Percentiles rank a stretch among this genome's conserved stretches.
phyloP scores from a whole-genome alignment of 23 red algal genomes.

The Gracilariopsis chorda region DNA sequence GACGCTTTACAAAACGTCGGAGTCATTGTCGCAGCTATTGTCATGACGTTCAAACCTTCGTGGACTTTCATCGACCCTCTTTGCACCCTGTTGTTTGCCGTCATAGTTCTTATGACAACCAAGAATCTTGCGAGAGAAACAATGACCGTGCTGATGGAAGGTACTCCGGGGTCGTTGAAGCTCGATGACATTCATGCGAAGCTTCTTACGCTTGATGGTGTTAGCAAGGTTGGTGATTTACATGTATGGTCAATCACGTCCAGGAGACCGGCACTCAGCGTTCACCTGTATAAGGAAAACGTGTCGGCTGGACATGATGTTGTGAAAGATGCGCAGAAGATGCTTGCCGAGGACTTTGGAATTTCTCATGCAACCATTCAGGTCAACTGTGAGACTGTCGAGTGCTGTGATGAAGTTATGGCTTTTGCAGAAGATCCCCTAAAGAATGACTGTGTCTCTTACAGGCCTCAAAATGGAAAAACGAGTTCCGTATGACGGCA shows the following conservation, averaged over 20 bases:
- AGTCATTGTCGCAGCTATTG: slow-evolving; percentile 78
- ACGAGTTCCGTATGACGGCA: background rate
- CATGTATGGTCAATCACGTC: slow-evolving; percentile 92
- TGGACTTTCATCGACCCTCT: slow-evolving; percentile 83
- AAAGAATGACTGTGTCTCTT: slow-evolving; percentile 32
- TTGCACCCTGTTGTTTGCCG: slow-evolving; percentile 87
- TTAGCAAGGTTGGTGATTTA: slow-evolving; percentile 84
- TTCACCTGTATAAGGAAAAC: slow-evolving; percentile 46
- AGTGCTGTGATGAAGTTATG: slow-evolving; percentile 65
- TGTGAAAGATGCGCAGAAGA: slow-evolving; percentile 64
- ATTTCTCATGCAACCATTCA: slow-evolving; percentile 92
- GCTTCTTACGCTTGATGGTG: slow-evolving; percentile 66
- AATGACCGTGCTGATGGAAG: slow-evolving; percentile 93
- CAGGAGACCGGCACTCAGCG: slow-evolving; percentile 72
- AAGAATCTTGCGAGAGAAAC: slow-evolving; percentile 74
- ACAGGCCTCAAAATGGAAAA: background rate
- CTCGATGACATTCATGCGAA: slow-evolving; percentile 65
- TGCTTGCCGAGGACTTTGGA: slow-evolving; percentile 69
- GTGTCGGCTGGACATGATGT: slow-evolving; percentile 59
- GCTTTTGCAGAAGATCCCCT: background rate
- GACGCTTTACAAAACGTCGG: slow-evolving; percentile 94
- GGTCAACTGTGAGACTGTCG: slow-evolving; percentile 81
- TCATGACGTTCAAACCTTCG: slow-evolving; percentile 63
- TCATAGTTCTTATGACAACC: slow-evolving; percentile 88
- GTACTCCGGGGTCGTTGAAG: slow-evolving; percentile 63